Evolutionary conservation across 345 rosid genomes (phyloP).

Genomic region (Corchorus capsularis): DNA sequence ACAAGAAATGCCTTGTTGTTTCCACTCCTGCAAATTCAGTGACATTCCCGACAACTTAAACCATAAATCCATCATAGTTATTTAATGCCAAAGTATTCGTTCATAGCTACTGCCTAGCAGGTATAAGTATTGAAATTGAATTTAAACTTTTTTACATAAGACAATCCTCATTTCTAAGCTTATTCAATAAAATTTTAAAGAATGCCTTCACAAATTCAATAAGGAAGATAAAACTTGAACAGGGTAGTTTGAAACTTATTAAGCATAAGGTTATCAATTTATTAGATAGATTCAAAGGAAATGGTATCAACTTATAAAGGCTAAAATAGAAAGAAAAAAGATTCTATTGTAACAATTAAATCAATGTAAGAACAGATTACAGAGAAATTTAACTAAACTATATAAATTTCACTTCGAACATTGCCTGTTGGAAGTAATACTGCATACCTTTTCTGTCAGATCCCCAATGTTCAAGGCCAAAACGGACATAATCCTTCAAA

Average conservation of each 20-base stretch:
- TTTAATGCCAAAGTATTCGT: background rate
- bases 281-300: no score
- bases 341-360: background rate
- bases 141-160: background rate
- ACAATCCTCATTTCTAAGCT: background rate
- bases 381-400: background rate
- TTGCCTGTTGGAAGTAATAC: background rate
- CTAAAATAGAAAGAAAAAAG: background rate
- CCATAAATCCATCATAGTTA: background rate
- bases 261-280: background rate
- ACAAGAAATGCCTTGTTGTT: conserved; percentile 86
- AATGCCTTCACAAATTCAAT: conserved; percentile 6
- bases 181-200: background rate
- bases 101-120: background rate
- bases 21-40: conserved; percentile 64
- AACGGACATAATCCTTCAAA: conserved; percentile 74
- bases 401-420: background rate
- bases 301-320: background rate
- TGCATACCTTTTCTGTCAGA: conserved; percentile 79
- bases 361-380: background rate
- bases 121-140: background rate
- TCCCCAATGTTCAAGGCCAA: conserved; percentile 96
- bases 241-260: background rate
- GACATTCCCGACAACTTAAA: background rate
- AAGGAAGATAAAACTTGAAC: background rate